phyloP scores from a whole-genome alignment of 2,329 filamentous ascomycete genomes.

The Arthroderma sp. region DNA sequence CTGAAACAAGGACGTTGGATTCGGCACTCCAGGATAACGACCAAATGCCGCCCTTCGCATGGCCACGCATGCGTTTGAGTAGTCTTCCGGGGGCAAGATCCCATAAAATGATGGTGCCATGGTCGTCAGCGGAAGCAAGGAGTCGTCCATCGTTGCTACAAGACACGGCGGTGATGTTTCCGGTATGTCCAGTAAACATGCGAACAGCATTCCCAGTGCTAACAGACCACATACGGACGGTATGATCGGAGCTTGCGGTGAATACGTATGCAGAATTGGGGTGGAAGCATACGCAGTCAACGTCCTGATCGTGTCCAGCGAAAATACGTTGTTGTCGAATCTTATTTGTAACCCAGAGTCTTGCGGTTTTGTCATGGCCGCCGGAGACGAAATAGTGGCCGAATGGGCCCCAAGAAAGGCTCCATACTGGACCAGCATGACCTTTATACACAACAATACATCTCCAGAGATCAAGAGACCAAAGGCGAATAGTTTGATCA shows the following conservation, averaged over 20 bases:
- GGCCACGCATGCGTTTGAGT: constrained; percentile 85
- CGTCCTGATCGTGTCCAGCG: constrained; percentile 82
- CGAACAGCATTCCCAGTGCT: constrained; percentile 75
- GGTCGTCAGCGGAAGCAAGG: constrained; percentile 78
- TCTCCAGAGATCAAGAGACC: constrained; percentile 86
- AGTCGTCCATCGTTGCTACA: constrained; percentile 81
- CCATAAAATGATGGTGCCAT: constrained; percentile 89
- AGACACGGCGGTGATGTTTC: constrained; percentile 72
- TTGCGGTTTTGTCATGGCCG: constrained; percentile 78
- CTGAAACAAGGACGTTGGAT: constrained; percentile 78
- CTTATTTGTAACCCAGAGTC: constrained; percentile 86
- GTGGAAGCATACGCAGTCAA: constrained; percentile 89
- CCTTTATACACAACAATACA: constrained; percentile 89
- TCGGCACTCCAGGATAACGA: constrained; percentile 88
- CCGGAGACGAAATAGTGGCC: constrained; percentile 89
- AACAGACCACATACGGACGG: constrained; percentile 96
- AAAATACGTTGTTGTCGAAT: constrained; percentile 79
- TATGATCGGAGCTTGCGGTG: constrained; percentile 84
- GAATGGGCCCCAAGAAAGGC: constrained; percentile 78
- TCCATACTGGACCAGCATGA: constrained; percentile 80
- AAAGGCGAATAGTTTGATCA: constrained; percentile 79
- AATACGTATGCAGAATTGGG: constrained; percentile 90
- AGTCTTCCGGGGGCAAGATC: constrained; percentile 75
- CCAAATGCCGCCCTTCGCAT: constrained; percentile 88
- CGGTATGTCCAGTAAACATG: constrained; percentile 82